phyloP scores from a whole-genome alignment of 169 alveolate genomes.

The Cryptosporidium muris region DNA sequence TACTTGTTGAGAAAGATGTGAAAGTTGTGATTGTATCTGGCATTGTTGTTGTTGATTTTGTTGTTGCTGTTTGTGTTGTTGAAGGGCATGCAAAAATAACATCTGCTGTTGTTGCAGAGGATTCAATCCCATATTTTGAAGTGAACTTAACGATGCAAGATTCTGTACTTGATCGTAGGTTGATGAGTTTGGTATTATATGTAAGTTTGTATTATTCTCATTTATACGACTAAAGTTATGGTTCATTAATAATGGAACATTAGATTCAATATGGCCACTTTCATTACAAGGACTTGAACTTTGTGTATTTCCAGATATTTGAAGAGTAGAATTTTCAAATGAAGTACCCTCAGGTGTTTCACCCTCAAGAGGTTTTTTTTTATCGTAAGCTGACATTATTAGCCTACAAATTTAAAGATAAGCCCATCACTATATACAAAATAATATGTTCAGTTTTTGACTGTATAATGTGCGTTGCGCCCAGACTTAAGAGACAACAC shows the following conservation, averaged over 20 bases:
- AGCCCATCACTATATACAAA: slow-evolving; percentile 71
- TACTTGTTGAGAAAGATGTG: not conserved
- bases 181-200: too few species aligned
- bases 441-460: slow-evolving; percentile 64
- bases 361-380: slow-evolving; percentile 8
- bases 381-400: slow-evolving; percentile 39
- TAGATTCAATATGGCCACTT: not conserved
- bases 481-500: slow-evolving; percentile 67
- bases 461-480: slow-evolving; percentile 73
- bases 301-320: not conserved
- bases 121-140: not conserved
- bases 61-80: slow-evolving; percentile 39
- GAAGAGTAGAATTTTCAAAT: not conserved
- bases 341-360: not conserved
- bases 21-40: slow-evolving; percentile 5
- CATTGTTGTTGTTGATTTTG: slow-evolving; percentile 16
- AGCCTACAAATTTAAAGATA: not conserved
- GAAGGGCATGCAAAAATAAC: slow-evolving; percentile 38
- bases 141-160: not conserved
- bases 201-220: too few species aligned
- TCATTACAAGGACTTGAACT: not conserved
- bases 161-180: not conserved
- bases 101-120: slow-evolving; percentile 40
- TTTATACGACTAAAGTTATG: too few species aligned
- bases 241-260: too few species aligned